These are phyloP conservation scores for Pichia manshurica DNA, from an alignment of 805 yeast species.

Conservation along the genomic window DNA sequence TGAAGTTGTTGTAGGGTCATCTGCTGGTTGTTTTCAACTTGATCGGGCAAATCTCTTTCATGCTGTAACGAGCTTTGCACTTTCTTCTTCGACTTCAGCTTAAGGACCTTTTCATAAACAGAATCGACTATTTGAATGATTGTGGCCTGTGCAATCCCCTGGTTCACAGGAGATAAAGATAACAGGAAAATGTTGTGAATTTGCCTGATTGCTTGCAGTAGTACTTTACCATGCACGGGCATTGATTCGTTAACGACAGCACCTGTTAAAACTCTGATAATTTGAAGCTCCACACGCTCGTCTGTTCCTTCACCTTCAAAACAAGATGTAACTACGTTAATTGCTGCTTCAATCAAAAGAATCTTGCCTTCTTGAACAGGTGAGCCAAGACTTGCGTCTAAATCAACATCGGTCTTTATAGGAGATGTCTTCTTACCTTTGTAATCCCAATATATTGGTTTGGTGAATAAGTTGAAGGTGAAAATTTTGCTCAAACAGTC, in stretches of 20 bases:
- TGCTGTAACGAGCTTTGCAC: neutral
- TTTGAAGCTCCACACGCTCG: slow-evolving; percentile 83
- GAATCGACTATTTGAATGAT: slow-evolving; percentile 84
- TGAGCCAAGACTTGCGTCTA: slow-evolving; percentile 43
- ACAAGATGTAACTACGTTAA: slow-evolving; percentile 76
- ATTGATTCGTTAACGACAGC: slow-evolving; percentile 75
- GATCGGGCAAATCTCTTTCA: neutral
- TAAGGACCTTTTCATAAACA: slow-evolving; percentile 64
- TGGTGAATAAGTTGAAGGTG: slow-evolving; percentile 74
- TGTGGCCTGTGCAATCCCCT: slow-evolving; percentile 92
- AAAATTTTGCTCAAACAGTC: slow-evolving; percentile 85
- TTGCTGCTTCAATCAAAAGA: slow-evolving; percentile 70
- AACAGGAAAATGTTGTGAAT: slow-evolving; percentile 88
- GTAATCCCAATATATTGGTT: slow-evolving; percentile 45
- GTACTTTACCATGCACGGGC: slow-evolving; percentile 85
- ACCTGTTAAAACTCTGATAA: slow-evolving; percentile 84
- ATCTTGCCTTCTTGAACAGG: slow-evolving; percentile 32
- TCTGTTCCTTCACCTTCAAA: slow-evolving; percentile 93
- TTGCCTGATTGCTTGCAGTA: slow-evolving; percentile 86
- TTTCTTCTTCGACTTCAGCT: neutral
- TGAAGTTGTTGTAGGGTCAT: slow-evolving; percentile 60
- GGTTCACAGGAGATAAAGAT: slow-evolving; percentile 76
- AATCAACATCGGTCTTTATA: slow-evolving; percentile 29
- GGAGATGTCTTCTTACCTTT: slow-evolving; percentile 18
- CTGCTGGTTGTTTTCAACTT: slow-evolving; percentile 3